Percentiles rank a stretch among this genome's conserved stretches.
Conservation (phyloP, 2,329 filamentous ascomycete genomes). For the Endothia cerciana region DNA sequence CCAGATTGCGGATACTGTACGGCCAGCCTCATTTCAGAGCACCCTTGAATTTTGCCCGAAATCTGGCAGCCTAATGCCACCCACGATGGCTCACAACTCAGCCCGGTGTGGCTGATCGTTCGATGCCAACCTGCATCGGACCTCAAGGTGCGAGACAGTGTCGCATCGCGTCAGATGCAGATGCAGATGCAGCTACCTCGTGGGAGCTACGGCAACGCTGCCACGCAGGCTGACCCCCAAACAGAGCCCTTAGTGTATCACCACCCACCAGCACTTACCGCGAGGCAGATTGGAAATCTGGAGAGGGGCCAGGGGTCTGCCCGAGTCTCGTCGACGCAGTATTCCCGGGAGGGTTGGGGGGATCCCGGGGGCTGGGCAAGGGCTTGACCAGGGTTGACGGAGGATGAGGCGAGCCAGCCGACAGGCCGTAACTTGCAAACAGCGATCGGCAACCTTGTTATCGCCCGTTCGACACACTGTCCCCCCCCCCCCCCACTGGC, state of each 20-base stretch:
- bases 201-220: constrained; percentile 8
- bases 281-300: neutral
- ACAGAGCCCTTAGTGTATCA: neutral
- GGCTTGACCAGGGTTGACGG: constrained; percentile 12
- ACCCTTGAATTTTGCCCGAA: constrained; percentile 16
- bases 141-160: constrained; percentile 20
- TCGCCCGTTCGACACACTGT: constrained; percentile 6
- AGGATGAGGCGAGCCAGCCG: constrained; percentile 26
- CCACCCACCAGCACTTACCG: neutral
- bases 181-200: constrained; percentile 14
- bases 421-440: constrained; percentile 1
- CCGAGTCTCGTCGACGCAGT: neutral
- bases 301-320: neutral
- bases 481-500: neutral
- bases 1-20: constrained; percentile 12
- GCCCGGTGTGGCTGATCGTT: constrained; percentile 23
- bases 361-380: neutral
- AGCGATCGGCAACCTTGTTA: neutral
- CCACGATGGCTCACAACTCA: constrained; percentile 22
- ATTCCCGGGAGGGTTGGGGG: constrained; percentile 1
- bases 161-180: constrained; percentile 26
- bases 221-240: neutral
- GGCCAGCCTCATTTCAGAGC: constrained; percentile 9
- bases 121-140: constrained; percentile 23
- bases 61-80: constrained; percentile 23